These are phyloP conservation scores for Phytopythium chamaehyphon DNA, from an alignment of 352 stramenopile species.

Conservation along the genomic window DNA sequence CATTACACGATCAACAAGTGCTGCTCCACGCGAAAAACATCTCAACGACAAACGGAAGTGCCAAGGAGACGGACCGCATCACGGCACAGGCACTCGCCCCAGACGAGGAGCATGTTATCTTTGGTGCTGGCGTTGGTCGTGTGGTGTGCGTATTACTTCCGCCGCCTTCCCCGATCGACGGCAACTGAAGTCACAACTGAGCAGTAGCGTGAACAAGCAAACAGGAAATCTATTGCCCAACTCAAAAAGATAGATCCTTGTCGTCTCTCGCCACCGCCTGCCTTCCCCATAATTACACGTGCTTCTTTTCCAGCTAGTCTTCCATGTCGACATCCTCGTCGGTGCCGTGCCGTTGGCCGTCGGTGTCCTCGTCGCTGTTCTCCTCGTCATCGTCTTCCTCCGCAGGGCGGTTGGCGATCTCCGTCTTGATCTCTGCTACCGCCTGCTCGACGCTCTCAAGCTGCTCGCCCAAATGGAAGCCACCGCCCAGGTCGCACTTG, in stretches of 20 bases:
- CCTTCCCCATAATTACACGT: conserved; percentile 12
- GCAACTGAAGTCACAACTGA: conserved; percentile 25
- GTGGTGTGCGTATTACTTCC: conserved; percentile 54
- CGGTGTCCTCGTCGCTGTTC: conserved; percentile 32
- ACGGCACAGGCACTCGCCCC: conserved; percentile 55
- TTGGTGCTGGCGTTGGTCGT: conserved; percentile 53
- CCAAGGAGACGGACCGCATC: conserved; percentile 36
- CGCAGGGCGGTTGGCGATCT: conserved; percentile 52
- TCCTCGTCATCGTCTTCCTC: conserved; percentile 53
- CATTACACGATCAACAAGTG: conserved; percentile 42
- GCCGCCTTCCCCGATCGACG: conserved; percentile 5
- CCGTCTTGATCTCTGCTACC: conserved; percentile 43
- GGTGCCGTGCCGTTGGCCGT: conserved; percentile 25
- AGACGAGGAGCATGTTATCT: conserved; percentile 71
- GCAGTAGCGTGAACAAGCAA: conserved; percentile 1
- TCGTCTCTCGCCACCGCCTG: conserved; percentile 1
- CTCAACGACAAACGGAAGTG: no score
- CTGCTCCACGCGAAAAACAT: conserved; percentile 36
- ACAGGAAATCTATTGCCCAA: conserved; percentile 45
- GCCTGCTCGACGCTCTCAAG: conserved; percentile 74
- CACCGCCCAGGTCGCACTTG: conserved; percentile 62
- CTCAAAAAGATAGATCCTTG: no score
- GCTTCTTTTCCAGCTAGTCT: conserved; percentile 28
- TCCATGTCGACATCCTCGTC: conserved; percentile 82
- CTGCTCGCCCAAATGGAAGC: conserved; percentile 76